These are phyloP conservation scores for Trichomonas tenax DNA, from an alignment of 208 protist genomes.

Conservation along the genomic window DNA sequence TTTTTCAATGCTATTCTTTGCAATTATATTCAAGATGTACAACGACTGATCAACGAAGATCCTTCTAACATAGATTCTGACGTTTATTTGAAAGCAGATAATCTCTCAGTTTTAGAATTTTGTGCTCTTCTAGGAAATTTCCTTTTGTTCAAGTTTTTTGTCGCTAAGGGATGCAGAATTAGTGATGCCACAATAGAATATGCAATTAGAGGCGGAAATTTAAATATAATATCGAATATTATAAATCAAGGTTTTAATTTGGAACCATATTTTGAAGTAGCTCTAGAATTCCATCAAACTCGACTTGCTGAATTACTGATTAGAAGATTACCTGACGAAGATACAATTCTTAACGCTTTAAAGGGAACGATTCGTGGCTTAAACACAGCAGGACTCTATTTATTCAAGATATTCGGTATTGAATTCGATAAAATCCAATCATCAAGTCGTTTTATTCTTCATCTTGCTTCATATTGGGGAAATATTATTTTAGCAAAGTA, in stretches of 20 bases:
- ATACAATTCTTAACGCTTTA: not conserved
- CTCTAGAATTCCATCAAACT: not conserved
- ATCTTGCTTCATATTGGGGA: not conserved
- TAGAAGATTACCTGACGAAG: not conserved
- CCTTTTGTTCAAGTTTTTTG: not conserved
- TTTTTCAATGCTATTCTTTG: not conserved
- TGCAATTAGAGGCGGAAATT: not conserved
- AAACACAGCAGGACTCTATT: not conserved
- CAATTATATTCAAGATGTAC: not conserved
- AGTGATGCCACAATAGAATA: not conserved
- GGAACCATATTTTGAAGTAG: not conserved
- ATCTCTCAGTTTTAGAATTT: not conserved
- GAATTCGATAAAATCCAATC: not conserved
- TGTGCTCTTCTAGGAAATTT: not conserved
- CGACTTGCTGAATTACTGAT: not conserved
- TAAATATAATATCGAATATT: not conserved
- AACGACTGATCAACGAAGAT: not conserved
- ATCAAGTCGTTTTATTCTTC: not conserved
- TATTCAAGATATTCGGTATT: not conserved
- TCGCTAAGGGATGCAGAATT: not conserved
- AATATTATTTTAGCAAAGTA: not conserved
- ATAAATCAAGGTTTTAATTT: not conserved
- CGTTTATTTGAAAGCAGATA: not conserved
- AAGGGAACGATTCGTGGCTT: not conserved
- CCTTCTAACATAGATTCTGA: not conserved